Conservation (phyloP, 2,329 filamentous ascomycete genomes). For the Ceratocystis harringtonii region DNA sequence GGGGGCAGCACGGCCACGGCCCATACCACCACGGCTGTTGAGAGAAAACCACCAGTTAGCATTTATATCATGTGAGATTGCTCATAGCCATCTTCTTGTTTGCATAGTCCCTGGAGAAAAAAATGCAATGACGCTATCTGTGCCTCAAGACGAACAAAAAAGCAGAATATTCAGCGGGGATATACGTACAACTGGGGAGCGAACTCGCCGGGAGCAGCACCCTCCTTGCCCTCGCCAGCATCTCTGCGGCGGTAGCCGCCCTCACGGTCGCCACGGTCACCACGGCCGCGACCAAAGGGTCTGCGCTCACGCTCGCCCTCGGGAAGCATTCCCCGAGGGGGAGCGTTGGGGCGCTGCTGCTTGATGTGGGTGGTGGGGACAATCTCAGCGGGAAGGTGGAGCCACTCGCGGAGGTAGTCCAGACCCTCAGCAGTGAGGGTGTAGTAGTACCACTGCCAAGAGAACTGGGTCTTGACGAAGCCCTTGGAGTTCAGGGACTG, state of each 20-base stretch:
- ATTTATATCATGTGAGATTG: background rate
- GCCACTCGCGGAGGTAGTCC: slow-evolving; percentile 99
- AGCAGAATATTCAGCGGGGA: slow-evolving; percentile 1
- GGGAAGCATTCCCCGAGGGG: slow-evolving; percentile 96
- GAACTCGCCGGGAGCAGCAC: slow-evolving; percentile 81
- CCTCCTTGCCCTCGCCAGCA: slow-evolving; percentile 75
- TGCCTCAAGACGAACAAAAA: slow-evolving; percentile 19
- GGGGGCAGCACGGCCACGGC: slow-evolving; percentile 73
- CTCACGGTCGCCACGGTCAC: slow-evolving; percentile 65
- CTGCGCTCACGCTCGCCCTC: slow-evolving; percentile 69
- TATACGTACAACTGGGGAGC: slow-evolving; percentile 68
- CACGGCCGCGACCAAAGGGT: slow-evolving; percentile 65
- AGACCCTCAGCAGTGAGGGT: slow-evolving; percentile 98
- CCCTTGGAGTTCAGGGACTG: slow-evolving; percentile 97
- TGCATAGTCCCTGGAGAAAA: background rate
- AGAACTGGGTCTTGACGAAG: slow-evolving; percentile 99
- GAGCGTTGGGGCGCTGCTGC: slow-evolving; percentile 97
- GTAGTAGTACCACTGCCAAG: slow-evolving; percentile 99
- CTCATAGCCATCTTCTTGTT: background rate
- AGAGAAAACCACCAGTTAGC: slow-evolving; percentile 13
- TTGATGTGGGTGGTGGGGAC: slow-evolving; percentile 99
- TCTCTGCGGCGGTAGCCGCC: slow-evolving; percentile 89
- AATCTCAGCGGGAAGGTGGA: slow-evolving; percentile 98
- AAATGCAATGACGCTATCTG: too few species aligned
- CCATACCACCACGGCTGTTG: slow-evolving; percentile 66